Conservation (phyloP, 495 filamentous ascomycete species). For the Penicillium tannophilum region DNA sequence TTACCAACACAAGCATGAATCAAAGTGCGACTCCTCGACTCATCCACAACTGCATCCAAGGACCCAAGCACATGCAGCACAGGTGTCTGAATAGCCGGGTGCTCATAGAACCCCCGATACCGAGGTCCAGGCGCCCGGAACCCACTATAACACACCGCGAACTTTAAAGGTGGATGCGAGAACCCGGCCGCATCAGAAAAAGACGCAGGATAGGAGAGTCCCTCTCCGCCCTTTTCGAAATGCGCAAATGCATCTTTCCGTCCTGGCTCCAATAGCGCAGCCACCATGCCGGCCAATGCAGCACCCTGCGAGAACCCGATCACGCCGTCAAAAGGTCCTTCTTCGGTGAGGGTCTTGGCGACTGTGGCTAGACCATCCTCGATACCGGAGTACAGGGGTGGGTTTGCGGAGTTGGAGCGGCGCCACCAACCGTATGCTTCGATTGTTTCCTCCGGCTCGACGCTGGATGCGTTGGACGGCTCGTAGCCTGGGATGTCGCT, state of each 20-base stretch:
- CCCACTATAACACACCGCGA: conserved; percentile 77
- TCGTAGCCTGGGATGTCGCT: conserved; percentile 73
- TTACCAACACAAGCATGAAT: conserved; percentile 65
- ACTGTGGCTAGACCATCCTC: conserved; percentile 62
- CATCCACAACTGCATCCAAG: conserved; percentile 87
- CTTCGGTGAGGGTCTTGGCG: conserved; percentile 58
- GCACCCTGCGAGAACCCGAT: conserved; percentile 79
- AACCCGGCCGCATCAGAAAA: conserved; percentile 54
- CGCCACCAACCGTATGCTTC: conserved; percentile 88
- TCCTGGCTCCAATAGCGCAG: conserved; percentile 64
- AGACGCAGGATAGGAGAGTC: conserved; percentile 49
- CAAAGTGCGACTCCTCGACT: conserved; percentile 64
- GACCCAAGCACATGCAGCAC: conserved; percentile 81
- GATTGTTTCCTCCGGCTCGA: conserved; percentile 41
- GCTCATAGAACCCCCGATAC: conserved; percentile 71
- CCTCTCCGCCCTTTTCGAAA: conserved; percentile 28
- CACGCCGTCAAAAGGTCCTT: conserved; percentile 69
- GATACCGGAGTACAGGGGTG: conserved; percentile 65
- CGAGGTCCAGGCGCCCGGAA: conserved; percentile 66
- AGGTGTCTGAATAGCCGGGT: conserved; percentile 71
- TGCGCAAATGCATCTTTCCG: conserved; percentile 50
- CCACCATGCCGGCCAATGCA: conserved; percentile 62
- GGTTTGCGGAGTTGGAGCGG: conserved; percentile 49
- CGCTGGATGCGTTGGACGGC: conserved; percentile 26
- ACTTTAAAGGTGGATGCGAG: conserved; percentile 65